A percentile compares a stretch with the other conserved stretches of the same genome.
Evolutionary conservation across 2,329 filamentous ascomycete genomes (phyloP).

Genomic region (Tolypocladium tropicale): DNA sequence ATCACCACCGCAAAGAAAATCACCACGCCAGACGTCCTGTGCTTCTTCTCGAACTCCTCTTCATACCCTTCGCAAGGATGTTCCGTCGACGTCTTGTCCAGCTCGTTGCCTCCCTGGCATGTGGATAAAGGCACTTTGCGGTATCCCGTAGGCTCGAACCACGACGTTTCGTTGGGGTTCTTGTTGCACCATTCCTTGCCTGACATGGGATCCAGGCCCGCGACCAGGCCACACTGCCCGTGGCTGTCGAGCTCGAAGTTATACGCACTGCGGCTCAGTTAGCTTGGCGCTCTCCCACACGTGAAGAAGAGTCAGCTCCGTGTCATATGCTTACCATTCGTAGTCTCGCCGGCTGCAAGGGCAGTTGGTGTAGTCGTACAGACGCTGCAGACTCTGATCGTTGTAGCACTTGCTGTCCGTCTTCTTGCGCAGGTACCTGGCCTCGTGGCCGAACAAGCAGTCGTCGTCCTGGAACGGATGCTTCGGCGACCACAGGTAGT

Average conservation of each 20-base stretch:
- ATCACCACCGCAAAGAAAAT: constrained; percentile 80
- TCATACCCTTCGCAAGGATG: constrained; percentile 67
- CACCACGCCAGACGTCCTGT: constrained; percentile 57
- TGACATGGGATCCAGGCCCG: constrained; percentile 54
- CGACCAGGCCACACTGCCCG: constrained; percentile 67
- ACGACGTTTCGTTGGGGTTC: constrained; percentile 63
- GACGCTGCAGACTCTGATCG: constrained; percentile 56
- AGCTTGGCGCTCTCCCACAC: not conserved
- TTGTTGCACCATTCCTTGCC: constrained; percentile 40
- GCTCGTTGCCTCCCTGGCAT: constrained; percentile 64
- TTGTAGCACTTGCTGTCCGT: constrained; percentile 73
- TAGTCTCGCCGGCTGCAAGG: constrained; percentile 76
- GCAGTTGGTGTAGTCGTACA: constrained; percentile 71
- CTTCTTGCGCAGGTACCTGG: constrained; percentile 87
- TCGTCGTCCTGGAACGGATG: constrained; percentile 70
- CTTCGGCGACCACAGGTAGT: constrained; percentile 76
- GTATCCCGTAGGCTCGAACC: constrained; percentile 78
- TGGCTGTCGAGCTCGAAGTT: constrained; percentile 78
- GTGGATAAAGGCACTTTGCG: constrained; percentile 84
- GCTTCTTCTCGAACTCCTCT: constrained; percentile 65
- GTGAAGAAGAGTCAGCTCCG: not conserved
- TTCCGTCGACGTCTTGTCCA: constrained; percentile 52
- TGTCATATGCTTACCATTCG: constrained; percentile 62
- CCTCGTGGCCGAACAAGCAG: constrained; percentile 86
- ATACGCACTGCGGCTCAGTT: constrained; percentile 56